Conservation (phyloP, 352 stramenopile genomes). For the Phytopythium ostracodes region DNA sequence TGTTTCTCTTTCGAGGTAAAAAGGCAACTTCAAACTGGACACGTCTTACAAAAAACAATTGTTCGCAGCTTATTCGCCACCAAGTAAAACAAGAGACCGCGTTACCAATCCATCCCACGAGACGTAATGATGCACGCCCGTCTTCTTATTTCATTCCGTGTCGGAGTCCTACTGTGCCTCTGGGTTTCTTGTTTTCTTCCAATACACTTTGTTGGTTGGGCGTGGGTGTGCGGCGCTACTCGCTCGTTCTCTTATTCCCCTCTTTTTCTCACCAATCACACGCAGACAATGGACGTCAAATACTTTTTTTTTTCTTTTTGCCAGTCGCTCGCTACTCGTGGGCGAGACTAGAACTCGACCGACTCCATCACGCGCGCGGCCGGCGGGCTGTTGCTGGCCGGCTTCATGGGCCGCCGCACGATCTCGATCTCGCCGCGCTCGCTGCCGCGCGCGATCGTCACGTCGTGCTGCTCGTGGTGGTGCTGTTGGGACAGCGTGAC, state of each 20-base stretch:
- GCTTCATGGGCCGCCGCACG: slow-evolving; percentile 32
- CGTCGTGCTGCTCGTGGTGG: slow-evolving; percentile 12
- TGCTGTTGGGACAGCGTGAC: slow-evolving; percentile 14
- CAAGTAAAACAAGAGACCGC: too few species aligned
- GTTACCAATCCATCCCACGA: too few species aligned
- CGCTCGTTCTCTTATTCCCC: not conserved
- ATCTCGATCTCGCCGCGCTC: slow-evolving; percentile 22
- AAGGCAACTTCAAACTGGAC: too few species aligned
- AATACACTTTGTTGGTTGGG: too few species aligned
- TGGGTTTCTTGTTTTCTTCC: too few species aligned
- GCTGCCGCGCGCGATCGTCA: slow-evolving; percentile 7
- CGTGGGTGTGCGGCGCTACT: too few species aligned
- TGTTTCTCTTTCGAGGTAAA: too few species aligned
- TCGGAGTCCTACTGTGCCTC: too few species aligned
- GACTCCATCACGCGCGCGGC: slow-evolving; percentile 21
- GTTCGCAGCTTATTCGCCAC: too few species aligned
- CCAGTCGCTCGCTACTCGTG: too few species aligned
- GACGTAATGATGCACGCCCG: not conserved
- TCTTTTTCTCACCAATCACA: not conserved
- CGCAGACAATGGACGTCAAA: not conserved
- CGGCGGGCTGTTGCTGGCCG: slow-evolving; percentile 6
- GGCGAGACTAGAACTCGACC: slow-evolving; percentile 38
- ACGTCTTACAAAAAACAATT: too few species aligned
- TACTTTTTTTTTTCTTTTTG: not conserved
- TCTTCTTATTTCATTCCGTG: too few species aligned